Conservation (phyloP, 305 asterid genomes). For the Fraxinus sp. region DNA sequence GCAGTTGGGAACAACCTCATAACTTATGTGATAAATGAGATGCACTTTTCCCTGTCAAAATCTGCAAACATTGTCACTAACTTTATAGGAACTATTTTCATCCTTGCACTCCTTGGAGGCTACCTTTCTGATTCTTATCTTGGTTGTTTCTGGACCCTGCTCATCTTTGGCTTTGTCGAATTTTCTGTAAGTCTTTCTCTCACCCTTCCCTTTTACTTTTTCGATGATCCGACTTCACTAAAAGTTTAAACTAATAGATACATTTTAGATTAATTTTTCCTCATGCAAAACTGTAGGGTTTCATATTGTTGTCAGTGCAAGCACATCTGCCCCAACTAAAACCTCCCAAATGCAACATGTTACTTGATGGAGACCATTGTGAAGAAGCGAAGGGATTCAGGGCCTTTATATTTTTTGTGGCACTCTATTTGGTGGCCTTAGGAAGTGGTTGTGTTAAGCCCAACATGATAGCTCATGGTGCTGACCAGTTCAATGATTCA, state of each 20-base stretch:
- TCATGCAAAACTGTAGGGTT: constrained; percentile 47
- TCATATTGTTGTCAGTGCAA: constrained; percentile 78
- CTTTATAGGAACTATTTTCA: constrained; percentile 79
- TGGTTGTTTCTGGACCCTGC: constrained; percentile 89
- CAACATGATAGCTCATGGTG: constrained; percentile 94
- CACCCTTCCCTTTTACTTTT: not conserved
- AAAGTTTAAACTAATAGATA: not conserved
- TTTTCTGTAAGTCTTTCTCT: constrained; percentile 52
- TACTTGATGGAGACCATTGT: constrained; percentile 38
- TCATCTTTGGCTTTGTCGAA: constrained; percentile 78
- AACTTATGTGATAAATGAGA: constrained; percentile 80
- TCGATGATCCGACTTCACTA: not conserved
- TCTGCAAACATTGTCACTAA: constrained; percentile 87
- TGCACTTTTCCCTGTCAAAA: constrained; percentile 79
- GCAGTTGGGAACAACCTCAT: constrained; percentile 91
- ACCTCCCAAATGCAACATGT: constrained; percentile 70
- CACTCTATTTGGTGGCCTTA: constrained; percentile 83
- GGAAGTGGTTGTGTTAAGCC: constrained; percentile 98
- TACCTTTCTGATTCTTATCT: constrained; percentile 87
- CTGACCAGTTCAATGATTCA: constrained; percentile 63
- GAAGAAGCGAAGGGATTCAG: constrained; percentile 70
- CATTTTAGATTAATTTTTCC: not conserved
- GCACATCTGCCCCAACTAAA: constrained; percentile 89
- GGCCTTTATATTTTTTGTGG: constrained; percentile 65
- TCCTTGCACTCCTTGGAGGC: constrained; percentile 81